Evolutionary conservation across 2,329 filamentous ascomycete genomes (phyloP).

Genomic region (Botrytis medusae): DNA sequence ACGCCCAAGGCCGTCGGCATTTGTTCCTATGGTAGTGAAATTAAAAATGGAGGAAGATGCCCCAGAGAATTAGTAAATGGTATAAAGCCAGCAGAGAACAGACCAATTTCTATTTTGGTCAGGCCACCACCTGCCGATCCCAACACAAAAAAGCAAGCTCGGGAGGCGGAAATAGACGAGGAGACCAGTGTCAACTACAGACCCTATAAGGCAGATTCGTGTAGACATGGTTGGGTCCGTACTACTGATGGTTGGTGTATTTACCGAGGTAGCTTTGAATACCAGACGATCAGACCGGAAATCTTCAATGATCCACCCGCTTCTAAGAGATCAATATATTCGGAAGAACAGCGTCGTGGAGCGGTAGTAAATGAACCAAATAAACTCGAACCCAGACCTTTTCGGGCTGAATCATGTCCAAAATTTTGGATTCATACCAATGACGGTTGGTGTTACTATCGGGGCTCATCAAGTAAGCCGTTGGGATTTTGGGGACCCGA

Average conservation of each 20-base stretch:
- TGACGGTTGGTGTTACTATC: conserved; percentile 3
- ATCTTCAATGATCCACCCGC: neutral
- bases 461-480: neutral
- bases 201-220: neutral
- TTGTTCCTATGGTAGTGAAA: neutral
- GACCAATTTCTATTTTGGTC: conserved; percentile 7
- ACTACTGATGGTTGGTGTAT: conserved; percentile 6
- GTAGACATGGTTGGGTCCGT: neutral
- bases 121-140: neutral
- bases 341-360: neutral
- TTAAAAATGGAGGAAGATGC: neutral
- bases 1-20: neutral
- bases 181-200: neutral
- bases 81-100: neutral
- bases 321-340: neutral
- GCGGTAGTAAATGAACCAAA: neutral
- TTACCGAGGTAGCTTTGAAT: neutral
- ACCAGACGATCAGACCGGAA: neutral
- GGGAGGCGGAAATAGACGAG: neutral
- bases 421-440: neutral
- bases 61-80: neutral
- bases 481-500: neutral
- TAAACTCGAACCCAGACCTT: neutral
- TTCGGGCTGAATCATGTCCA: neutral
- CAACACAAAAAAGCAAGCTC: neutral